Evolutionary conservation across 768 basidiomycete genomes (phyloP), one percentile per base, ranked within the genome.

Genomic region (Agaricus blazei): DNA sequence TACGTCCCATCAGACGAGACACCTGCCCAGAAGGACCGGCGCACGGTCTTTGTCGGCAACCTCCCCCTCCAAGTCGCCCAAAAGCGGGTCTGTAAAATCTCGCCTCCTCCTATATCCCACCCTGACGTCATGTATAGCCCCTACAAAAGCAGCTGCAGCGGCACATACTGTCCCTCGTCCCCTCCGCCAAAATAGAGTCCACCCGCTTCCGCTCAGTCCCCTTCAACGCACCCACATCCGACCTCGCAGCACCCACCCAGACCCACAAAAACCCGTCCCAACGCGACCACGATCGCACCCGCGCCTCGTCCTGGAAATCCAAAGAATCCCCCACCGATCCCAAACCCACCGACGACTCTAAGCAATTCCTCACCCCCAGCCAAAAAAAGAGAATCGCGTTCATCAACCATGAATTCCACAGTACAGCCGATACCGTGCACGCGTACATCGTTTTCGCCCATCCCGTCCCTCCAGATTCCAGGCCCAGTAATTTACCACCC

Each of bases 361-460:
- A 92, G 67, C 75, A 74, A 37, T 90, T 82, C 67, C 79, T 97
- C 49, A 90, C 82, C 6, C 79, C 91, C 0, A 79, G 78, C 49
- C 90, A 97, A 70, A 98, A 96, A 76, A 91, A 95, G 72, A 90
- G 87, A 60, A 83, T 98, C 51, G 91, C 93, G 0, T 97, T 94
- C 68, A 97, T 98, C 67, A 90, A 93, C 65, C 85, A 86, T 52
- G 92, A 96, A 62, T 83, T 98, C 64, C 93, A 98, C 70, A 74
- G 84, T 2, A 78, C 81, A 34, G 85, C 87, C 3, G 84, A 83
- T 61, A 78, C 82, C 15, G 81, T 91, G 56, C 90, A 94, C 64
- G 90, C 92, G 0, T 99, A 99, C 68, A 70, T 96, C 46, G 93
- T 98, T 19, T 93, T 98, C 67, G 90, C 91, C 0, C 83, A 93